phyloP scores from a whole-genome alignment of 2,329 filamentous ascomycete species.

The Cercospora zeae-maydis region DNA sequence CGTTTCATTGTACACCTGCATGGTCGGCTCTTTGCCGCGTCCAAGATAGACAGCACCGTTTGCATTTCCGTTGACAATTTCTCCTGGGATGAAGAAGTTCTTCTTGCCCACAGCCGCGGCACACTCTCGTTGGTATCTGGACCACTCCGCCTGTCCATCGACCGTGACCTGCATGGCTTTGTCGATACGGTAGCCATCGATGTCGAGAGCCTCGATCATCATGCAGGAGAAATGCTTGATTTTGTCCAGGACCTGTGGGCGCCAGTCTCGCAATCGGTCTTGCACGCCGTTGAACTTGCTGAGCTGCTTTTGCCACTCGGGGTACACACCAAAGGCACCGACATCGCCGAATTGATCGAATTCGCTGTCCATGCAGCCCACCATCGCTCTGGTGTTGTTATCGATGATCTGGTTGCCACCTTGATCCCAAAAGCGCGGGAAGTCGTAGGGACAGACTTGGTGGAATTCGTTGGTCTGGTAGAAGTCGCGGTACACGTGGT shows the following conservation, averaged over 20 bases:
- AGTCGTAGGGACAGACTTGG: conserved; percentile 49
- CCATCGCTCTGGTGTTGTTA: conserved; percentile 47
- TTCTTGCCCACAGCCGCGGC: conserved; percentile 56
- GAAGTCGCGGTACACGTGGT: conserved; percentile 58
- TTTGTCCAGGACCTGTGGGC: conserved; percentile 55
- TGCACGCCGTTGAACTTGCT: conserved; percentile 65
- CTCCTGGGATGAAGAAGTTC: conserved; percentile 63
- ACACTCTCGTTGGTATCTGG: conserved; percentile 55
- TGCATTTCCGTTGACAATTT: conserved; percentile 61
- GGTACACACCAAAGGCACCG: conserved; percentile 60
- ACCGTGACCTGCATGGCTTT: conserved; percentile 63
- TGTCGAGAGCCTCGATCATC: conserved; percentile 59
- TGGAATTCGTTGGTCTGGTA: conserved; percentile 53
- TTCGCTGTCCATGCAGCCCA: conserved; percentile 60
- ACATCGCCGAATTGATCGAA: conserved; percentile 63
- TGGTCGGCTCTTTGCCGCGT: conserved; percentile 56
- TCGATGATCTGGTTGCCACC: conserved; percentile 51
- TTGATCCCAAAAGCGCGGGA: conserved; percentile 61
- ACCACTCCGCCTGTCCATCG: conserved; percentile 59
- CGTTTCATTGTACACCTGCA: conserved; percentile 48
- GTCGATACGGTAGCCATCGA: conserved; percentile 65
- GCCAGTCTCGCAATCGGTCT: conserved; percentile 64
- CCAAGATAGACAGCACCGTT: conserved; percentile 61
- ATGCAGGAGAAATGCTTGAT: conserved; percentile 62
- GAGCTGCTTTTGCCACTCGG: conserved; percentile 61